Conservation (phyloP, 139 green algal genomes). For the Monoraphidium neglectum region DNA sequence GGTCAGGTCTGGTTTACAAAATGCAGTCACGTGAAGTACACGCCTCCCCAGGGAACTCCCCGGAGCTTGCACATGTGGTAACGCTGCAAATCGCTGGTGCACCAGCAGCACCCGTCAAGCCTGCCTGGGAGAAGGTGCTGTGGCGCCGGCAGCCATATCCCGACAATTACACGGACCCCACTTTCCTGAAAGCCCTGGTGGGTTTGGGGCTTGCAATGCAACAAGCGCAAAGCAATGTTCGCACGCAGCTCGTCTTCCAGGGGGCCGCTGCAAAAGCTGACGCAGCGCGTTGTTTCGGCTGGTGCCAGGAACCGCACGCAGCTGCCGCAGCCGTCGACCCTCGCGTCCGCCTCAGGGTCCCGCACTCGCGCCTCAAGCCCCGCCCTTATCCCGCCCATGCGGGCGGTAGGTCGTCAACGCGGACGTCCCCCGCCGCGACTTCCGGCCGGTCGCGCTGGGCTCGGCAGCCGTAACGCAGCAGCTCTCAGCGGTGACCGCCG, state of each 20-base stretch:
- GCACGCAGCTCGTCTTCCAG: background rate
- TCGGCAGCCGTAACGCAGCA: slow-evolving; percentile 76
- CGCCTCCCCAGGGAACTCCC: no score
- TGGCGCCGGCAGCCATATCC: slow-evolving; percentile 57
- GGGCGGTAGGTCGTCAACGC: slow-evolving; percentile 61
- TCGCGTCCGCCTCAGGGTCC: no score
- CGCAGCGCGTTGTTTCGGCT: background rate
- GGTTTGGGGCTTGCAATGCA: background rate
- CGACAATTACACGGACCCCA: slow-evolving; percentile 69
- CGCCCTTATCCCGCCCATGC: background rate
- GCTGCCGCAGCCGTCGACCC: background rate
- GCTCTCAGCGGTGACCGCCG: slow-evolving; percentile 55
- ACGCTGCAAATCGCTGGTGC: no score
- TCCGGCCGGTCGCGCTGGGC: slow-evolving; percentile 69
- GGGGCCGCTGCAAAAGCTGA: background rate
- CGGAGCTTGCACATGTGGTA: no score
- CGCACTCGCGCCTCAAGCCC: background rate
- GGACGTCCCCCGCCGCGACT: slow-evolving; percentile 47
- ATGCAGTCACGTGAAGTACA: no score
- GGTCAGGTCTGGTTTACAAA: no score
- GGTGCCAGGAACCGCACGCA: background rate
- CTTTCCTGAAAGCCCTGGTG: slow-evolving; percentile 73
- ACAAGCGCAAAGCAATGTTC: no score
- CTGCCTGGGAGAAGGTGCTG: slow-evolving; percentile 58
- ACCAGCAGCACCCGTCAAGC: background rate